A percentile compares a stretch with the other conserved stretches of the same genome.
Evolutionary conservation across 106 monocot species (phyloP).

Genomic region (Triglochin maritima): DNA sequence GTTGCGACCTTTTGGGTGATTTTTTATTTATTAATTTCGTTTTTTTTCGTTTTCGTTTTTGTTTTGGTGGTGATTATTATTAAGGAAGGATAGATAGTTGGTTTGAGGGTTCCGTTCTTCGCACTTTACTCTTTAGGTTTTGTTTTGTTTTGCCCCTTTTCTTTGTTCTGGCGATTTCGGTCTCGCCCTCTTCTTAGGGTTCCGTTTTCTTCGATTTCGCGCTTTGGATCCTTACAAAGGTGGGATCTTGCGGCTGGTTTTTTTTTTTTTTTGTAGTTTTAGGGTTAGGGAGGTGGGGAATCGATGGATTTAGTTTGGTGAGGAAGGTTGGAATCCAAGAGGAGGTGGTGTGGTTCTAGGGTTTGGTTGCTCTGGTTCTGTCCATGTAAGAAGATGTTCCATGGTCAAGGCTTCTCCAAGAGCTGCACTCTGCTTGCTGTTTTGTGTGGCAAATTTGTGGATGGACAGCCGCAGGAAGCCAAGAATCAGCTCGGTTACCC

Average conservation of each 20-base stretch:
- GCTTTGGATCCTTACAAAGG: background rate
- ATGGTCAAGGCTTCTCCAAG: conserved; percentile 34
- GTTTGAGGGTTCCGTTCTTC: conserved; percentile 1
- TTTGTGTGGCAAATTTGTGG: conserved; percentile 39
- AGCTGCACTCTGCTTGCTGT: conserved; percentile 77
- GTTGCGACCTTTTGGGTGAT: background rate
- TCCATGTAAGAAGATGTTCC: conserved; percentile 30
- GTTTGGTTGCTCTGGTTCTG: conserved; percentile 1
- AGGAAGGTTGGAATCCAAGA: background rate
- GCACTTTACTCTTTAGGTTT: too few relatives aligned
- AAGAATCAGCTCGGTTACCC: conserved; percentile 32
- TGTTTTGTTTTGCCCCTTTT: background rate
- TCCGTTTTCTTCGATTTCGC: background rate
- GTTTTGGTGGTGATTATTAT: background rate
- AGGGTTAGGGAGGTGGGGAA: background rate
- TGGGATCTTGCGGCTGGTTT: conserved; percentile 1
- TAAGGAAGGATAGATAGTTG: background rate
- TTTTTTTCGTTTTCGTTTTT: background rate
- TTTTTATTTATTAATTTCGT: background rate
- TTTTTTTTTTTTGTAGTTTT: background rate
- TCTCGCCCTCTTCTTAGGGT: background rate
- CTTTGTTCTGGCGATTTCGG: background rate
- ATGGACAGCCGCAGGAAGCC: conserved; percentile 8
- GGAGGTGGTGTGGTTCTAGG: conserved; percentile 1
- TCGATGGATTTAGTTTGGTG: background rate